Conservation (phyloP, 352 stramenopile genomes). For the Phytophthora aleatoria region DNA sequence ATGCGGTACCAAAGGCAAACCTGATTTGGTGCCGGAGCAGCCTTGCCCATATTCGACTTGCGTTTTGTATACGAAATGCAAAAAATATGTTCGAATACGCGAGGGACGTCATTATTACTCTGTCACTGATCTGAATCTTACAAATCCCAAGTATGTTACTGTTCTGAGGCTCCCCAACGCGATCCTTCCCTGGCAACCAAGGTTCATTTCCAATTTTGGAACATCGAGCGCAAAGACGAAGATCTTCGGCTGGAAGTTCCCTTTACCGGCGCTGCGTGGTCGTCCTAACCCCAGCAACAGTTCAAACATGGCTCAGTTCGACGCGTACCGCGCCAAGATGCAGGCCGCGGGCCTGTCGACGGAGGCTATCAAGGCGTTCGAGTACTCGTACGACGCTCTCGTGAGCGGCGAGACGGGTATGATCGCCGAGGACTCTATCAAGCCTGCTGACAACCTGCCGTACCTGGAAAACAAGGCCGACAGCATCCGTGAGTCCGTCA, state of each 20-base stretch:
- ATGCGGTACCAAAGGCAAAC: slow-evolving; percentile 2
- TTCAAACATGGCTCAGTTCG: slow-evolving; percentile 64
- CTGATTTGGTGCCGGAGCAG: slow-evolving; percentile 12
- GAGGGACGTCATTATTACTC: slow-evolving; percentile 1
- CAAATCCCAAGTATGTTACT: slow-evolving; percentile 20
- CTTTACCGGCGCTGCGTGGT: slow-evolving; percentile 34
- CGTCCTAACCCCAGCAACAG: slow-evolving; percentile 32
- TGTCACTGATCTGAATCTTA: slow-evolving; percentile 18
- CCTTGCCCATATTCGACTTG: slow-evolving; percentile 18
- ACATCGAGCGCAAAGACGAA: slow-evolving; percentile 45
- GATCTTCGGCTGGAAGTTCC: slow-evolving; percentile 45
- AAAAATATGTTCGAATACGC: not conserved
- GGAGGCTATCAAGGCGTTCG: slow-evolving; percentile 97
- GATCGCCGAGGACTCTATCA: slow-evolving; percentile 96
- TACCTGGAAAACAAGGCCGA: slow-evolving; percentile 82
- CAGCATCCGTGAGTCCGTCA: slow-evolving; percentile 79
- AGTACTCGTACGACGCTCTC: slow-evolving; percentile 97
- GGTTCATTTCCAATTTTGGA: slow-evolving; percentile 42
- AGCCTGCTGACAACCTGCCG: slow-evolving; percentile 74
- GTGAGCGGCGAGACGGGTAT: slow-evolving; percentile 95
- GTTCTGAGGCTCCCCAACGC: slow-evolving; percentile 5
- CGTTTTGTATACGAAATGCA: not conserved
- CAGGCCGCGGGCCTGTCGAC: slow-evolving; percentile 93
- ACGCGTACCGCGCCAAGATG: slow-evolving; percentile 96
- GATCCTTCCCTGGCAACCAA: slow-evolving; percentile 19